Evolutionary conservation across 306 rosid genomes (phyloP), one percentile per base, ranked within the genome.

Genomic region (Malus orientalis): DNA sequence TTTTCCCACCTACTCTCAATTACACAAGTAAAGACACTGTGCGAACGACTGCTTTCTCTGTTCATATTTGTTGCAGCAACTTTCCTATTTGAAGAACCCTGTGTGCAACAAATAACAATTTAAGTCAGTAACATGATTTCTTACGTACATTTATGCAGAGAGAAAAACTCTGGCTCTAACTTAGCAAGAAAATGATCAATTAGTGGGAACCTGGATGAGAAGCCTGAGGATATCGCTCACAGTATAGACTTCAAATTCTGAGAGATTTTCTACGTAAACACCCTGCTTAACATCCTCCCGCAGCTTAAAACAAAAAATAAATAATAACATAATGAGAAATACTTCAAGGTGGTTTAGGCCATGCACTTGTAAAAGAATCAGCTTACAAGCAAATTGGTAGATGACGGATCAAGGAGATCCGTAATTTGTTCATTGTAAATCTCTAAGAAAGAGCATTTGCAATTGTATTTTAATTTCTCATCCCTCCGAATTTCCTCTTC

Each of bases 21-120:
- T 76, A 90, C 97, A 65, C 99, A 95, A 63, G 97, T 95, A 86
- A 95, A 92, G 69, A 95, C 99, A 86, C 97, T 84, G 78, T 95
- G 99, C 29, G 97, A 95, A 81, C 99, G 90, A 79, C 99, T 95
- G 85, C 99, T 95, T 75, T 95, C 99, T 85, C 99, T 88, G 69
- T 95, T 95, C 99, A 95, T 95, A 67, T 95, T 95, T 61, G 99
- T 95, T 44, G 97, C 91, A 60, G 99, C 99, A 80, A 95, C 99
- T 86, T 88, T 95, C 82, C 99, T 85, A 88, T 95, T 95, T 82
- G 95, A 88, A 74, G 97, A 90, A 62, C 99, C 99, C 99, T 95
- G 69, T 47, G 85, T 22, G 68, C 77, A 76, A 78, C 29, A 81
- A 77, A 84, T 75, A 64, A 81, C 78, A 44, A 62, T 71, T 85